phyloP scores from a whole-genome alignment of 129 eudicot species.

The Helianthus tuberosus region DNA sequence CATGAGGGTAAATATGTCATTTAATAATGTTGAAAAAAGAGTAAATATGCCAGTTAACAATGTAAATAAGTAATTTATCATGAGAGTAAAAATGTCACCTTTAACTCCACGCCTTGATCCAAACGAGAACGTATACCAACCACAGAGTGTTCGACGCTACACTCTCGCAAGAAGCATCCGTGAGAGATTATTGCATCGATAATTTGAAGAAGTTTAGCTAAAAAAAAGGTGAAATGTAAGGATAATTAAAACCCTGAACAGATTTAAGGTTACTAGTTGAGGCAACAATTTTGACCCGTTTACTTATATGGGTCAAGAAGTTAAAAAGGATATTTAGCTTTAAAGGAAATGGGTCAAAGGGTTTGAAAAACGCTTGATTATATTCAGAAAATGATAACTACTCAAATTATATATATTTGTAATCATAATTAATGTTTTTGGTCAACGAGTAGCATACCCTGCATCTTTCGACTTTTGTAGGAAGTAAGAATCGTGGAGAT shows the following conservation, averaged over 20 bases:
- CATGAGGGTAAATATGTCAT: conserved; percentile 13
- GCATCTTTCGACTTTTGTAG: conserved; percentile 82
- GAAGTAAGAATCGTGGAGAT: conserved; percentile 83
- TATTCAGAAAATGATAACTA: background rate
- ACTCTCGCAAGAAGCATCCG: conserved; percentile 84
- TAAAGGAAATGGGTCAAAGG: background rate
- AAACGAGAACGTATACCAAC: conserved; percentile 84
- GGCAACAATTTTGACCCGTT: background rate
- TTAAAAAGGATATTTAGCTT: background rate
- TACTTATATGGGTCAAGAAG: background rate
- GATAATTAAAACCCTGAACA: background rate
- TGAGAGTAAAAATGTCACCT: conserved; percentile 38
- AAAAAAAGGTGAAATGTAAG: background rate
- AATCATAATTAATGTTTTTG: background rate
- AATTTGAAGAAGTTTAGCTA: conserved; percentile 47
- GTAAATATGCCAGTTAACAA: background rate
- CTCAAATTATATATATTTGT: background rate
- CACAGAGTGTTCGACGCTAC: conserved; percentile 76
- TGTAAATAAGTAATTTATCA: background rate
- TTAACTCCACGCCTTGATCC: conserved; percentile 72
- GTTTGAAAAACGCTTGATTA: background rate
- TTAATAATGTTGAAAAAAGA: background rate
- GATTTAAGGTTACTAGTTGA: conserved; percentile 1
- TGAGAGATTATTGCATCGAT: conserved; percentile 83
- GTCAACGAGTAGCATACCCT: conserved; percentile 49